Conservation (phyloP, 1,284 basidiomycete species). For the Austropuccinia psidii region DNA sequence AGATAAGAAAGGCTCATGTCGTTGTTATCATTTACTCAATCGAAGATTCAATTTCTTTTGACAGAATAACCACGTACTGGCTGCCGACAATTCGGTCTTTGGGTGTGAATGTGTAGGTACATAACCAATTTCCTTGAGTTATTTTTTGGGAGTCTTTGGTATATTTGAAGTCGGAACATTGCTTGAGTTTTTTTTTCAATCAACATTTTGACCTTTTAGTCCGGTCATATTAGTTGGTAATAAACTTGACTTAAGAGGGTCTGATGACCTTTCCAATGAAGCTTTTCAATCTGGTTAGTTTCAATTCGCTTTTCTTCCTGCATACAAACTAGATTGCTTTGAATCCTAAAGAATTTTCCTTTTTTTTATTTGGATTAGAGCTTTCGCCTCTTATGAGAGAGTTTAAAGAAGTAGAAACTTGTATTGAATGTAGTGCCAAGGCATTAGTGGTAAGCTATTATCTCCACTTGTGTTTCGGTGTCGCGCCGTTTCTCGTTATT, state of each 20-base stretch:
- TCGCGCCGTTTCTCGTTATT: too few relatives aligned
- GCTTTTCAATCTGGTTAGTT: constrained; percentile 68
- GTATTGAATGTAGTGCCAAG: constrained; percentile 90
- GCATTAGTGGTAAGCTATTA: constrained; percentile 42
- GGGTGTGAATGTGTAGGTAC: constrained; percentile 70
- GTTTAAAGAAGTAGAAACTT: constrained; percentile 98
- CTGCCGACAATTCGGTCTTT: constrained; percentile 91
- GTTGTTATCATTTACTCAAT: constrained; percentile 97
- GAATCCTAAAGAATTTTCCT: background rate
- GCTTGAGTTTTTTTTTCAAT: background rate
- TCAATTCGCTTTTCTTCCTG: background rate
- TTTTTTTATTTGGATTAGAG: constrained; percentile 51
- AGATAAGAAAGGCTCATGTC: constrained; percentile 92
- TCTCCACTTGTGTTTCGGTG: too few relatives aligned
- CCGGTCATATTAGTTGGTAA: constrained; percentile 97
- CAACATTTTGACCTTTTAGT: constrained; percentile 57
- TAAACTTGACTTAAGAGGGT: constrained; percentile 91
- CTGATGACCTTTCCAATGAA: constrained; percentile 77
- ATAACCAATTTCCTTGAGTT: background rate
- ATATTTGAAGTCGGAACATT: background rate
- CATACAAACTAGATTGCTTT: background rate
- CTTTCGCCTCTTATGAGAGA: constrained; percentile 92
- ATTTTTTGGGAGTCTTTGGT: background rate
- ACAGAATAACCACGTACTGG: constrained; percentile 97
- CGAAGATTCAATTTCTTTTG: constrained; percentile 89